Evolutionary conservation across 75 land plant species (phyloP), one percentile per base, ranked within the genome.

Genomic region (Picea glauca): DNA sequence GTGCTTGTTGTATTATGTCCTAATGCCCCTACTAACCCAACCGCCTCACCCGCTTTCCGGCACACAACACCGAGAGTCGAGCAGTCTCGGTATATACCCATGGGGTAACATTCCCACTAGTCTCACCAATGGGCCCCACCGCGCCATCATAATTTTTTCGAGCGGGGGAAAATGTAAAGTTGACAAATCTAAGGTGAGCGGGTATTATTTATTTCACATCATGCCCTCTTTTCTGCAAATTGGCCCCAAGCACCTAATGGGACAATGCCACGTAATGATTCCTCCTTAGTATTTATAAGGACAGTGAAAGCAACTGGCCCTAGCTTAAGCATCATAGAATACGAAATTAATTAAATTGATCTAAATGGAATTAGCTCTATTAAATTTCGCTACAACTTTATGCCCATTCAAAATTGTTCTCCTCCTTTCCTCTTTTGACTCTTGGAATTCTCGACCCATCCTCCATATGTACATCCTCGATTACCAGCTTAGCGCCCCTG

Each of bases 181-280:
- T 50, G 56, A 50, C 56, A 50, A 50, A 50, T 50, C 56, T 50
- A 50, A 50, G 56, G 56, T 50, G 56, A 50, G 12, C 56, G 56
- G 9, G 56, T 11, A 50, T 50, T 50, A 50, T 50, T 50, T 50
- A 50, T 50, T 50, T 66, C 35, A 66, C 70, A 66, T 32, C 35
- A 35, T 66, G 43, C 70, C 70, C 18, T 38, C 43, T 70, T 70
- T 21, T 46, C 43, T 21, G 46, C 74, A 70, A 40, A 35, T 46
- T 70, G 46, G 74, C 26, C 54, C 74, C 74, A 70, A 8, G 21
- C 23, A 9, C 56, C 74, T 50, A 43, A 70, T 70, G 11, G n/a
- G 15, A 70, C 26, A 18, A 38, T 9, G 23, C 50, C 74, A 70
- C n/a, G 74, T 70, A 70, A 70, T 70, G 74, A 70, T 70, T 70